Evolutionary conservation across 2,329 filamentous ascomycete species (phyloP).

Genomic region (Alternaria tenuissima): DNA sequence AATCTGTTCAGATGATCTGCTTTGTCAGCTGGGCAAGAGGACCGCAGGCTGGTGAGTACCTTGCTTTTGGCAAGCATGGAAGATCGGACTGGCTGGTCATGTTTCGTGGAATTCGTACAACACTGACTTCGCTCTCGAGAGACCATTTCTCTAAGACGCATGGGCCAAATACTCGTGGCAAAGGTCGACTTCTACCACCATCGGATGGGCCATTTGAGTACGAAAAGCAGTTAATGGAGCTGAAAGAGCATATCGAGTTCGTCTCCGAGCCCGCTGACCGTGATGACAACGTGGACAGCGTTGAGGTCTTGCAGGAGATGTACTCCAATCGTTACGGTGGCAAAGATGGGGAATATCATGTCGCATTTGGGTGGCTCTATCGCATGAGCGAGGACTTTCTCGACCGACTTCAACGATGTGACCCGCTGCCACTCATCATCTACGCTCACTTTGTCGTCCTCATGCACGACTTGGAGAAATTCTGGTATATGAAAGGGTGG

Average conservation of each 20-base stretch:
- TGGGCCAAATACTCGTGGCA: constrained; percentile 12
- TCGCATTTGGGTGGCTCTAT: constrained; percentile 39
- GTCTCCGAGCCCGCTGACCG: constrained; percentile 7
- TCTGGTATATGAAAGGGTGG: constrained; percentile 46
- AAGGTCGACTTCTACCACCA: constrained; percentile 22
- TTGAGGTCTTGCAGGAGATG: constrained; percentile 29
- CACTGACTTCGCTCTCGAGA: constrained; percentile 18
- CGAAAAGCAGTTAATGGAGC: constrained; percentile 29
- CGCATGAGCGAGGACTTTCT: constrained; percentile 36
- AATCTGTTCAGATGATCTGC: constrained; percentile 37
- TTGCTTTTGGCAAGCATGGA: constrained; percentile 36
- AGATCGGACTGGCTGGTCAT: constrained; percentile 43
- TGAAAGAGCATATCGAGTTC: constrained; percentile 22
- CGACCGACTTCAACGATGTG: constrained; percentile 31
- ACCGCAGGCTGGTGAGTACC: constrained; percentile 38
- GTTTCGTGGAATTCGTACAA: constrained; percentile 41
- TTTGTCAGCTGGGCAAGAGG: constrained; percentile 37
- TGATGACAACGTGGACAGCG: constrained; percentile 17
- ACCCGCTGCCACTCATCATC: constrained; percentile 31
- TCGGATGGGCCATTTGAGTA: constrained; percentile 21
- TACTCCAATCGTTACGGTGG: constrained; percentile 34
- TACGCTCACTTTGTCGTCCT: constrained; percentile 41
- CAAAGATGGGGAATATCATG: constrained; percentile 35
- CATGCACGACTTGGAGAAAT: constrained; percentile 36
- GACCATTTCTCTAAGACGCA: constrained; percentile 17